These are phyloP conservation scores for Fusarium musae DNA, from an alignment of 2,329 filamentous ascomycete species.

Conservation along the genomic window DNA sequence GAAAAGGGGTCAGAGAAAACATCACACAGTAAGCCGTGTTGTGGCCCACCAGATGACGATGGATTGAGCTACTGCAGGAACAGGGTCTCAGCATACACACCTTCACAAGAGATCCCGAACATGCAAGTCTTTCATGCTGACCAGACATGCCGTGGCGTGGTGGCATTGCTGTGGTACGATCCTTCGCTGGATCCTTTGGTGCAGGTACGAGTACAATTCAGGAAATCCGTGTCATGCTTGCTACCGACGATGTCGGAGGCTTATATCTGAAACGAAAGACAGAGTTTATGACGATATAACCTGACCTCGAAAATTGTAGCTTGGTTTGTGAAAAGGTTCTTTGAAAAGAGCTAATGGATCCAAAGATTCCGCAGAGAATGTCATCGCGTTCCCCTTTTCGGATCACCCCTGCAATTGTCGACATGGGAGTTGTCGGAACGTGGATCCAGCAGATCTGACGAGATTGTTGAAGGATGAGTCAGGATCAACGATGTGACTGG, in stretches of 20 bases:
- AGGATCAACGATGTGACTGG: background rate
- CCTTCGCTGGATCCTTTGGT: constrained; percentile 23
- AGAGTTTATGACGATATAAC: background rate
- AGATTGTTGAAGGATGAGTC: constrained; percentile 17
- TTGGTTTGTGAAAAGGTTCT: constrained; percentile 3
- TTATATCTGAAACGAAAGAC: background rate
- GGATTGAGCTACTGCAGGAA: constrained; percentile 45
- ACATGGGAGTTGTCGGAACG: constrained; percentile 10
- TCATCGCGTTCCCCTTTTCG: constrained; percentile 30
- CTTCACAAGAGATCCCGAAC: constrained; percentile 26
- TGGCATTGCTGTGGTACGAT: constrained; percentile 30
- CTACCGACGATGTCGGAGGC: background rate
- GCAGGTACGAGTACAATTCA: background rate
- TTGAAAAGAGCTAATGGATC: background rate
- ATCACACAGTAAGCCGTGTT: constrained; percentile 23
- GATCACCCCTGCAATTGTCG: background rate
- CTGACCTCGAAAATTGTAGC: background rate
- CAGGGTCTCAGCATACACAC: constrained; percentile 36
- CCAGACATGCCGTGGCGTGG: constrained; percentile 27
- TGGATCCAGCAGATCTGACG: background rate
- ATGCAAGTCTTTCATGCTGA: constrained; percentile 15
- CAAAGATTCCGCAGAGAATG: constrained; percentile 13
- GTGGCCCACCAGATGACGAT: constrained; percentile 42
- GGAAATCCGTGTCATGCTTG: constrained; percentile 1
- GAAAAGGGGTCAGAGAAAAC: constrained; percentile 21